phyloP scores from a whole-genome alignment of 2,329 filamentous ascomycete species.

The Alternaria solani region DNA sequence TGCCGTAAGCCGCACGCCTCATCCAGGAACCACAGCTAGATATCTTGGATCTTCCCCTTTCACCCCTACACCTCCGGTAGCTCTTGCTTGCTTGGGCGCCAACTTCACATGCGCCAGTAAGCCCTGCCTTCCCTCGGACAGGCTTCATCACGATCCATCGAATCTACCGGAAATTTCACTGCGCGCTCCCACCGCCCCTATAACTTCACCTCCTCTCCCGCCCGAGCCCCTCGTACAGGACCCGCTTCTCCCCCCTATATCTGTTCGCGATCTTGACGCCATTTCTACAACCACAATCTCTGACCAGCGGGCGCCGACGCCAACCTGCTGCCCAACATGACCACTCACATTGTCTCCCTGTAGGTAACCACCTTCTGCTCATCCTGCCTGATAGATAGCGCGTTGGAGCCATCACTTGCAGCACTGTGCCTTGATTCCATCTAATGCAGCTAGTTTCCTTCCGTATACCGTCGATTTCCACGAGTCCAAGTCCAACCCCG shows the following conservation, averaged over 20 bases:
- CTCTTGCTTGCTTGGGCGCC: constrained; percentile 12
- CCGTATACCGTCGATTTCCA: constrained; percentile 90
- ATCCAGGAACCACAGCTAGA: constrained; percentile 24
- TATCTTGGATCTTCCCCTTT: background rate
- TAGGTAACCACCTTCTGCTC: constrained; percentile 49
- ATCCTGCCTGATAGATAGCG: background rate
- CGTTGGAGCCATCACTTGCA: background rate
- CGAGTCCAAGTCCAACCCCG: constrained; percentile 56
- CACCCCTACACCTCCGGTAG: background rate
- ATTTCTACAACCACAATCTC: constrained; percentile 15
- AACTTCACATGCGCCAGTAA: constrained; percentile 7
- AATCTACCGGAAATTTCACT: constrained; percentile 21
- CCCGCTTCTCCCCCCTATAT: constrained; percentile 1
- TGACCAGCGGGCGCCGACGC: constrained; percentile 13
- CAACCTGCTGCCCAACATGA: constrained; percentile 55
- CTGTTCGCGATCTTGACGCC: constrained; percentile 1
- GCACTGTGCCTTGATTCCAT: background rate
- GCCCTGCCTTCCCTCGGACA: constrained; percentile 10
- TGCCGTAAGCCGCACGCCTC: constrained; percentile 8
- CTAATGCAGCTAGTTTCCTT: constrained; percentile 72
- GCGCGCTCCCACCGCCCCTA: constrained; percentile 11
- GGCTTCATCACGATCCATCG: constrained; percentile 18
- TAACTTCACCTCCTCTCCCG: constrained; percentile 10
- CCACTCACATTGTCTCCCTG: constrained; percentile 67
- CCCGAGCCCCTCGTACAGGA: background rate